Conservation (phyloP, 2,329 filamentous ascomycete species). For the Epichloe hybrida region DNA sequence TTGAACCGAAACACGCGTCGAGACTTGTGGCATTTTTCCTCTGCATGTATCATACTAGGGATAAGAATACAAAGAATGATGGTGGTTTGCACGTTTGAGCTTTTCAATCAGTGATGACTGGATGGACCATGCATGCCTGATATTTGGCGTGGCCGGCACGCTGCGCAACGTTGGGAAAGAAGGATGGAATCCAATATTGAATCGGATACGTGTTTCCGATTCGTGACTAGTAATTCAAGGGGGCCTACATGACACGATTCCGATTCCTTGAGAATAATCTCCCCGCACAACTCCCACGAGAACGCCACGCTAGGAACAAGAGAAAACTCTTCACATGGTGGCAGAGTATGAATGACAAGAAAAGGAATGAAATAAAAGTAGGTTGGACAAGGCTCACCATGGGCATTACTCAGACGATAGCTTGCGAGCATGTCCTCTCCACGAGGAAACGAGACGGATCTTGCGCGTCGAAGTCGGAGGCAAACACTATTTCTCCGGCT, state of each 20-base stretch:
- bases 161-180: too few species aligned
- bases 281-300: background rate
- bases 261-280: background rate
- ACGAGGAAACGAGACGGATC: background rate
- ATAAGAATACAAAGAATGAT: background rate
- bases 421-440: background rate
- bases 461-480: conserved; percentile 4
- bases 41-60: background rate
- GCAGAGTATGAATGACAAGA: too few species aligned
- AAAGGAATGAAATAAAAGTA: background rate
- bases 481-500: conserved; percentile 29
- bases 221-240: too few species aligned
- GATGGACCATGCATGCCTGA: too few species aligned
- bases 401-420: background rate
- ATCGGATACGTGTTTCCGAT: too few species aligned
- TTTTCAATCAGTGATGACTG: too few species aligned
- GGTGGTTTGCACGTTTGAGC: background rate
- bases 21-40: too few species aligned
- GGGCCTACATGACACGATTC: background rate
- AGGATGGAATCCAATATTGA: too few species aligned
- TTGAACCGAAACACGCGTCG: too few species aligned
- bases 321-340: background rate
- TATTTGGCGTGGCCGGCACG: too few species aligned
- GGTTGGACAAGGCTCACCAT: too few species aligned
- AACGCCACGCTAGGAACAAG: background rate